Evolutionary conservation across 176 grass and related monocot genomes (phyloP).

Genomic region (Panicum miliaceum): DNA sequence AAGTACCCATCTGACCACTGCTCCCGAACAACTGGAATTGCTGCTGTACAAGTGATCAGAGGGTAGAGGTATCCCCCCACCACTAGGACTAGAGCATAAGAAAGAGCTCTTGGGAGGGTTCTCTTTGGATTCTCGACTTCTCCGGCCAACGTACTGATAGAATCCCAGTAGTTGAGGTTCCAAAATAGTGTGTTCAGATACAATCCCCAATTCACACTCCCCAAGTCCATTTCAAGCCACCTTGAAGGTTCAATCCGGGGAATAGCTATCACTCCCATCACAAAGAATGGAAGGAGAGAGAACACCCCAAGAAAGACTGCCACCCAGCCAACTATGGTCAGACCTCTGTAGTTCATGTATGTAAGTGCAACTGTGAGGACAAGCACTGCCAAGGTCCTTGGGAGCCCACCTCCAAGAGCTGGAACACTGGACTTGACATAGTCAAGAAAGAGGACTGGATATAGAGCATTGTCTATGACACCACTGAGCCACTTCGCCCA

Average conservation of each 20-base stretch:
- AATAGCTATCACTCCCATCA: conserved; percentile 82
- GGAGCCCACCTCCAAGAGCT: conserved; percentile 58
- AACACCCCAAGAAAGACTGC: conserved; percentile 80
- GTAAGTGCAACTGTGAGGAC: conserved; percentile 72
- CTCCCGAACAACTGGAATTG: conserved; percentile 65
- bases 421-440: conserved; percentile 82
- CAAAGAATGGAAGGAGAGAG: conserved; percentile 75
- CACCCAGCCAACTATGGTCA: conserved; percentile 80
- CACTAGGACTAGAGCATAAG: conserved; percentile 79
- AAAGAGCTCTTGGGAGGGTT: conserved; percentile 78
- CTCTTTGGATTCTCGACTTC: conserved; percentile 81
- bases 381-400: conserved; percentile 64
- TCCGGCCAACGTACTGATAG: conserved; percentile 87
- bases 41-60: conserved; percentile 73
- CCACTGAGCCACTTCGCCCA: conserved; percentile 97
- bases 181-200: conserved; percentile 95
- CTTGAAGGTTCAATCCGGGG: conserved; percentile 66
- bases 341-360: conserved; percentile 91
- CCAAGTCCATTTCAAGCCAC: conserved; percentile 63
- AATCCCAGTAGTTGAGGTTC: conserved; percentile 99
- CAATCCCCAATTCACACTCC: conserved; percentile 74
- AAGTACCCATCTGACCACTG: conserved; percentile 88
- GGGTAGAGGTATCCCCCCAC: conserved; percentile 77
- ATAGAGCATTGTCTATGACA: conserved; percentile 90
- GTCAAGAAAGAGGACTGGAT: conserved; percentile 90